phyloP scores from a whole-genome alignment of 2,329 filamentous ascomycete genomes.

The Parastagonospora avenae region DNA sequence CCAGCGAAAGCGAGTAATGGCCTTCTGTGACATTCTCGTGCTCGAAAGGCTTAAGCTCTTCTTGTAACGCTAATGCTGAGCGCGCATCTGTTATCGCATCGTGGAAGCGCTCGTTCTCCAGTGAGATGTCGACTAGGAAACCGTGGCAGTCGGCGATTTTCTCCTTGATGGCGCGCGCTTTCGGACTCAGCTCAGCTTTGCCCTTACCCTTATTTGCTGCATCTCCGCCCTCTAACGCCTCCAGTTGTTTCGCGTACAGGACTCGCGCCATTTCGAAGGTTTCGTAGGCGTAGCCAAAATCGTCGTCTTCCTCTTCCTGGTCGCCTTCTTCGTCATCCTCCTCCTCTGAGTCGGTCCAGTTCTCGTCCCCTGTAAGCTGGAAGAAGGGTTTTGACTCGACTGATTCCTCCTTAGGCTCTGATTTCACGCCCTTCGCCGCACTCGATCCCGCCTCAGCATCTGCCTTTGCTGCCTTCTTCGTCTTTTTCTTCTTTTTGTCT shows the following conservation, averaged over 20 bases:
- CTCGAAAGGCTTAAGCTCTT: constrained; percentile 77
- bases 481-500: constrained; percentile 58
- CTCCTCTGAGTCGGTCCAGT: constrained; percentile 78
- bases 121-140: constrained; percentile 91
- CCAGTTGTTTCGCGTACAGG: constrained; percentile 62
- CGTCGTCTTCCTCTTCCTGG: constrained; percentile 61
- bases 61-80: constrained; percentile 77
- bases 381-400: constrained; percentile 77
- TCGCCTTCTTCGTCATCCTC: constrained; percentile 65
- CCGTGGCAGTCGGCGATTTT: constrained; percentile 92
- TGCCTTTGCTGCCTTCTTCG: constrained; percentile 52
- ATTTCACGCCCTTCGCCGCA: constrained; percentile 34
- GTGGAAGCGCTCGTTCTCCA: constrained; percentile 92
- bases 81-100: constrained; percentile 86
- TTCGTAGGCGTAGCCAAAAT: constrained; percentile 68
- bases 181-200: constrained; percentile 51
- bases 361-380: constrained; percentile 92
- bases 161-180: constrained; percentile 63
- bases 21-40: constrained; percentile 89
- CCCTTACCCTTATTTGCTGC: constrained; percentile 51
- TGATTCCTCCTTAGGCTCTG: constrained; percentile 52
- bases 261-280: constrained; percentile 67
- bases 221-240: constrained; percentile 40
- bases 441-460: constrained; percentile 43
- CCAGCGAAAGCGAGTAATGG: constrained; percentile 94